These are phyloP conservation scores for Globisporangium canariense DNA, from an alignment of 352 stramenopile genomes.

Conservation along the genomic window DNA sequence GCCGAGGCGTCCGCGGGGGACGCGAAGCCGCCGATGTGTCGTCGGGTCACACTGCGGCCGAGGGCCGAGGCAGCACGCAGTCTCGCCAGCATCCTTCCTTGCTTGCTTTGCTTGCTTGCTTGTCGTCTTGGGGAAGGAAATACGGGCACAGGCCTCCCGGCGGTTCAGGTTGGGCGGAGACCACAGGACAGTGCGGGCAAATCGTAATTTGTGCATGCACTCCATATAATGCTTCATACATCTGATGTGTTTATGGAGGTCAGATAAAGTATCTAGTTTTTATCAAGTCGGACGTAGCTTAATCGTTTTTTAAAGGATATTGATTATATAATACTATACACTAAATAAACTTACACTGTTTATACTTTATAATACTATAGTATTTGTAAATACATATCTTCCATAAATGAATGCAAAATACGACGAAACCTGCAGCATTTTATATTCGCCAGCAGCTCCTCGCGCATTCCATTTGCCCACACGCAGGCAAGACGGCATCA, in stretches of 20 bases:
- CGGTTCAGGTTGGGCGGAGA: not conserved
- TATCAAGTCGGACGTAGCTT: not conserved
- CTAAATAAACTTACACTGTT: not conserved
- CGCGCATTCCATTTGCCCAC: not conserved
- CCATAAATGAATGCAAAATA: not conserved
- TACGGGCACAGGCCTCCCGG: not conserved
- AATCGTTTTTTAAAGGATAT: not conserved
- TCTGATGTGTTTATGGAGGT: too few species aligned
- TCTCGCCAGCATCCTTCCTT: constrained; percentile 38
- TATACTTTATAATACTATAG: not conserved
- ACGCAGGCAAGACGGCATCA: constrained; percentile 10
- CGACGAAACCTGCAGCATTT: constrained; percentile 5
- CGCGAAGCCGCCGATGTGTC: constrained; percentile 55
- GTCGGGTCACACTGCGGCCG: constrained; percentile 25
- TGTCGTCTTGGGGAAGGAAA: not conserved
- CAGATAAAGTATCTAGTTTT: too few species aligned
- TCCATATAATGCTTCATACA: too few species aligned
- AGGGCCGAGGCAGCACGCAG: constrained; percentile 24
- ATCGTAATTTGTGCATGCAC: not conserved
- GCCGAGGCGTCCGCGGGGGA: constrained; percentile 23
- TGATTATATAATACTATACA: not conserved
- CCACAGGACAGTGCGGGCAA: not conserved
- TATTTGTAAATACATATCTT: not conserved
- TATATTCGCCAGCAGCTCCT: not conserved
- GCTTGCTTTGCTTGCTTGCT: constrained; percentile 2